phyloP scores from a whole-genome alignment of 208 protist genomes.

The Leishmania braziliensis region DNA sequence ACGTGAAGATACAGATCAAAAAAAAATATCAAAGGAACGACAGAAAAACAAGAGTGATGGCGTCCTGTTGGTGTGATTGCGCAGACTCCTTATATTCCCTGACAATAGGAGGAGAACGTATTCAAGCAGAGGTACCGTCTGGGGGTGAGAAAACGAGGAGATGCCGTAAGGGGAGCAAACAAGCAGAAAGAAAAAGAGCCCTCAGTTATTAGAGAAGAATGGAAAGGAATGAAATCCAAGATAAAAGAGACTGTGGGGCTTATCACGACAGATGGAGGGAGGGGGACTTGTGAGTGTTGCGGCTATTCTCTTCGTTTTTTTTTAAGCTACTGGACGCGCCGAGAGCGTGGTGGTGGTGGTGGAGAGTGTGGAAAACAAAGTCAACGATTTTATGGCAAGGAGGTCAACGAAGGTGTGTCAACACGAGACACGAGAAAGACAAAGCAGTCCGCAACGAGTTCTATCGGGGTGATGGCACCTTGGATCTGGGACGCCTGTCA shows the following conservation, averaged over 20 bases:
- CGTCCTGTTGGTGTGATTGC: background rate
- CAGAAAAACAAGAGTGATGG: constrained; percentile 12
- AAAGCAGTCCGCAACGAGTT: background rate
- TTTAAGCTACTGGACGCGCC: background rate
- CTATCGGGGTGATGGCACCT: no score
- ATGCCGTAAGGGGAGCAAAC: no score
- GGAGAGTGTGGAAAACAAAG: constrained; percentile 5
- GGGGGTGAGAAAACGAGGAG: no score
- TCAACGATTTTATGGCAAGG: constrained; percentile 1
- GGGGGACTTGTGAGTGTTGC: no score
- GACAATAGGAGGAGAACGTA: background rate
- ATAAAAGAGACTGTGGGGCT: no score
- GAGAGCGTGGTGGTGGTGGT: background rate
- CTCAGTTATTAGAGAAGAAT: no score
- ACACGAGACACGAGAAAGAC: constrained; percentile 10
- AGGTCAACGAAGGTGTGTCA: constrained; percentile 1
- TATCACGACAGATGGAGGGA: no score
- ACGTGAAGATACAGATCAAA: background rate
- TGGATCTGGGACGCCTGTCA: no score
- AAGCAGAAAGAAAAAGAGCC: no score
- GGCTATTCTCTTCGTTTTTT: constrained; percentile 8
- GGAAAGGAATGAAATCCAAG: no score
- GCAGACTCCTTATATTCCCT: no score
- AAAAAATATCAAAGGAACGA: background rate
- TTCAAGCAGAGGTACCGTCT: background rate